Base-by-base conservation (phyloP, 2,329 filamentous ascomycete genomes). In the Aspergillus caelatus region DNA sequence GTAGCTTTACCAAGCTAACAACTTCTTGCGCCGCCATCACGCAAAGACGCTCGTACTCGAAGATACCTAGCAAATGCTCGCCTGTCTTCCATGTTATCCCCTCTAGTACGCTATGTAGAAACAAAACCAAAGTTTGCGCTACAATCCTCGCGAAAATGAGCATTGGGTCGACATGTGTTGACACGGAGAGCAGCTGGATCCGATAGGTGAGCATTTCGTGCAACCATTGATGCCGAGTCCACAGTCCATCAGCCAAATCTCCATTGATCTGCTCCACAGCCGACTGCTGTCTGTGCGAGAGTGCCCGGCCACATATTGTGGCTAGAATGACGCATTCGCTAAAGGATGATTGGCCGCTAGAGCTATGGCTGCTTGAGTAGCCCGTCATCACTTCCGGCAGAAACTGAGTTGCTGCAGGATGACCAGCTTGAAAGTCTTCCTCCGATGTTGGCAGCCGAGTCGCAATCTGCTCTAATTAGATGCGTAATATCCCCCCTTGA, bases 371-470 rank as follows among this genome's bases (percentile, higher is more conserved):
- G 14, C 58, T 57, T 6, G 5, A 55, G 32, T 23, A n/a, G 14
- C 57, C 39, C n/a, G 65, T 65, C 30, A 78, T 70, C 2, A 68
- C 71, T 39, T 79, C 76, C 1, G 71, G 64, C 6, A 80, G 67
- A 52, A 76, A 78, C 10, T 62, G 67, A 23, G 68, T 72, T 3
- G 61, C 34, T 4, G 71, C 61, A 5, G 71, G 73, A 23, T 73
- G 68, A 2, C 70, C 73, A n/a, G 70, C 74, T 61, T 78, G 75
- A 53, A 80, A 80, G 11, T 75, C 72, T 7, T 68, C 61, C 39
- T 80, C 77, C 1, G 76, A 74, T 10, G 70, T 69, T 1, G 78
- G 78, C 4, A 80, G 72, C 8, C 77, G 73, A 12, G 76, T 79
- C 21, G 61, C 62, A 32, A 77, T 78, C 75, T 79, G 62, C 1